Percentiles rank a stretch among this genome's conserved stretches.
phyloP scores from a whole-genome alignment of 179 eudicot genomes.

The Patellifolia procumbens region DNA sequence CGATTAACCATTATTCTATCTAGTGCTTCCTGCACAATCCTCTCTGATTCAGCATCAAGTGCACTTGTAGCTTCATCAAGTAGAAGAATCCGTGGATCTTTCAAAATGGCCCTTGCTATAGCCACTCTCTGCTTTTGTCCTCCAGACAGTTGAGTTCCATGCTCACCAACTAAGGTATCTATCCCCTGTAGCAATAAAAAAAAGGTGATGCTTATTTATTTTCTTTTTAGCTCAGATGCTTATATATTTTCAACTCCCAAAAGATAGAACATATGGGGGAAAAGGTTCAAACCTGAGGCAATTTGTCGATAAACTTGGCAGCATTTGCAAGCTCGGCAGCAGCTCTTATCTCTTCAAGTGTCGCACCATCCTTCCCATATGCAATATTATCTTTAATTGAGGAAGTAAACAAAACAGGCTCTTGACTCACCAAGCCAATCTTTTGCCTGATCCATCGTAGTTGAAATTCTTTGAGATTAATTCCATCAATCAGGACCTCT shows the following conservation, averaged over 20 bases:
- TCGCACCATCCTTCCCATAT: constrained; percentile 29
- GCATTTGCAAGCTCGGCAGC: constrained; percentile 34
- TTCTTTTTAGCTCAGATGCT: too few relatives aligned
- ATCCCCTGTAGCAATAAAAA: constrained; percentile 53
- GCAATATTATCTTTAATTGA: constrained; percentile 30
- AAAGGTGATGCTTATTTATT: not conserved
- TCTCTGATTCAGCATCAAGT: constrained; percentile 49
- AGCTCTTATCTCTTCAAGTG: constrained; percentile 24
- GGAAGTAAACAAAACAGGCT: constrained; percentile 28
- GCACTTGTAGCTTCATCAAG: constrained; percentile 57
- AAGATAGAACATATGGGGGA: not conserved
- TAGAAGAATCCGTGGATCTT: constrained; percentile 69
- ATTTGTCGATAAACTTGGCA: constrained; percentile 29
- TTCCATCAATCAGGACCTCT: constrained; percentile 31
- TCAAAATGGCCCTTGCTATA: constrained; percentile 74
- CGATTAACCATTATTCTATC: constrained; percentile 71
- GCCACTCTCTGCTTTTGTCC: constrained; percentile 83
- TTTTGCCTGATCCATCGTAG: constrained; percentile 38
- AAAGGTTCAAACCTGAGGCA: constrained; percentile 26
- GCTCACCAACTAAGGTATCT: constrained; percentile 77
- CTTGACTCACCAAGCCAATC: constrained; percentile 34
- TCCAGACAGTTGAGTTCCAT: constrained; percentile 74
- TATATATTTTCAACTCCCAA: not conserved
- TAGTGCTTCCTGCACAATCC: constrained; percentile 70
- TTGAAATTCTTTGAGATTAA: constrained; percentile 30